Percentiles rank a stretch among this genome's conserved stretches.
These are phyloP conservation scores for Aurifilum marmelostoma DNA, from an alignment of 2,329 filamentous ascomycete species.

Conservation along the genomic window DNA sequence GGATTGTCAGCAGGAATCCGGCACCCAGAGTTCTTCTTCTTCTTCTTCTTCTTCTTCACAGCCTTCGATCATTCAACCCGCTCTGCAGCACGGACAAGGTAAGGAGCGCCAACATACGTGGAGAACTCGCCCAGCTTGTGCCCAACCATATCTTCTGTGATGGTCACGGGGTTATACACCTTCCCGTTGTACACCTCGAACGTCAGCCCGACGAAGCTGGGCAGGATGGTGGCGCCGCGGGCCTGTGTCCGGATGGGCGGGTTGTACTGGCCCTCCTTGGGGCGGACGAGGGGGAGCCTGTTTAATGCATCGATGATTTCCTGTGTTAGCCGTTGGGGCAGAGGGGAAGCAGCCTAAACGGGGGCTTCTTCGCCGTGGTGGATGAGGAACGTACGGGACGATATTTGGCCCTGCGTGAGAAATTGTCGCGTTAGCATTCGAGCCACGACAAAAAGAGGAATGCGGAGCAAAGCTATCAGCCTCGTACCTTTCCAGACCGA, in stretches of 20 bases:
- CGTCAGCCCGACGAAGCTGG: slow-evolving; percentile 86
- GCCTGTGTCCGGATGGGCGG: slow-evolving; percentile 84
- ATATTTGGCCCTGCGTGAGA: slow-evolving; percentile 67
- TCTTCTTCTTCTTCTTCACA: background rate
- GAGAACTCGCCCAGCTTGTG: slow-evolving; percentile 94
- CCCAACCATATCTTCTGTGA: slow-evolving; percentile 96
- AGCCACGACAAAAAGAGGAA: background rate
- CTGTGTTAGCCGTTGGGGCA: slow-evolving; percentile 1
- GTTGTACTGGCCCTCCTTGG: slow-evolving; percentile 62
- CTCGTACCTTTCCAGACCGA: slow-evolving; percentile 29
- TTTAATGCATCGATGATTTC: background rate
- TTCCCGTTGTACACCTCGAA: slow-evolving; percentile 95
- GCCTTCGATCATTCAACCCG: background rate
- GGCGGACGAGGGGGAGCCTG: slow-evolving; percentile 67
- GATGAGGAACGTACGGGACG: slow-evolving; percentile 45
- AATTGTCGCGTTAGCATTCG: slow-evolving; percentile 3
- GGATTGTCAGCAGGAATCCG: background rate
- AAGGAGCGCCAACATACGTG: slow-evolving; percentile 60
- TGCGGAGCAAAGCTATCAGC: background rate
- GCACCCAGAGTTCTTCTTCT: background rate
- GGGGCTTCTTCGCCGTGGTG: slow-evolving; percentile 25
- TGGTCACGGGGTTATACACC: slow-evolving; percentile 76
- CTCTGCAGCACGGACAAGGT: background rate
- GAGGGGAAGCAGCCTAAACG: background rate
- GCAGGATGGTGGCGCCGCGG: slow-evolving; percentile 84